Evolutionary conservation across 257 asterid species (phyloP).

Genomic region (Solanum chmielewskii): DNA sequence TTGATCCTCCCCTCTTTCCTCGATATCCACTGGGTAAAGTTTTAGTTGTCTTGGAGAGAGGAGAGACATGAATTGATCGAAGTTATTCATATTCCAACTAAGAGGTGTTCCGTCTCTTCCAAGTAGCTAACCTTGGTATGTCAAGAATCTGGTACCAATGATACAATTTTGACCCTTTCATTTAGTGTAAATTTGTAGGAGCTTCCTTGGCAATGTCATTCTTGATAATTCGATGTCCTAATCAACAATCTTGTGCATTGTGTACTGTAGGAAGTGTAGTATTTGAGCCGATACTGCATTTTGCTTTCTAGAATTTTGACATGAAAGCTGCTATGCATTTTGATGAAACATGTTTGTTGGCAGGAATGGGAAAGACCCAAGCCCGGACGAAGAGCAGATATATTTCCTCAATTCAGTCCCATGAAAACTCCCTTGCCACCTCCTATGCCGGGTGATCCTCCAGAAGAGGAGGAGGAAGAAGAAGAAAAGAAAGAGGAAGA

Average conservation of each 20-base stretch:
- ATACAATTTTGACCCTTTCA: background rate
- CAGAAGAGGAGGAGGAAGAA: conserved; percentile 68
- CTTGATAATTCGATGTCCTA: background rate
- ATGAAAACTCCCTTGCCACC: conserved; percentile 63
- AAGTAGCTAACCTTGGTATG: background rate
- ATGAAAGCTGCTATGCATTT: background rate
- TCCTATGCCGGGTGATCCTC: conserved; percentile 17
- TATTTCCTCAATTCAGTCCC: conserved; percentile 85
- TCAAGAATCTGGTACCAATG: background rate
- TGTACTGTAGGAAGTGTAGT: background rate
- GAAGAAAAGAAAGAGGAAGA: conserved; percentile 53
- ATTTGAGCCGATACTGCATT: background rate
- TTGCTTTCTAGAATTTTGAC: background rate
- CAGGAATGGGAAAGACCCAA: conserved; percentile 11
- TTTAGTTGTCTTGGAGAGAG: background rate
- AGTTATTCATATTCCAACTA: background rate
- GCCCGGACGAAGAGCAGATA: conserved; percentile 23
- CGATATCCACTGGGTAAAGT: background rate
- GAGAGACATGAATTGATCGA: background rate
- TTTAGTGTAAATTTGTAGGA: background rate
- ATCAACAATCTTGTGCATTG: background rate
- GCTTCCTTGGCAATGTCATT: background rate
- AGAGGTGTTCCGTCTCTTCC: background rate
- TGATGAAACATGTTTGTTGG: background rate
- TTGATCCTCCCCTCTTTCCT: background rate